Evolutionary conservation across 306 rosid genomes (phyloP).

Genomic region (Benincasa hispida): DNA sequence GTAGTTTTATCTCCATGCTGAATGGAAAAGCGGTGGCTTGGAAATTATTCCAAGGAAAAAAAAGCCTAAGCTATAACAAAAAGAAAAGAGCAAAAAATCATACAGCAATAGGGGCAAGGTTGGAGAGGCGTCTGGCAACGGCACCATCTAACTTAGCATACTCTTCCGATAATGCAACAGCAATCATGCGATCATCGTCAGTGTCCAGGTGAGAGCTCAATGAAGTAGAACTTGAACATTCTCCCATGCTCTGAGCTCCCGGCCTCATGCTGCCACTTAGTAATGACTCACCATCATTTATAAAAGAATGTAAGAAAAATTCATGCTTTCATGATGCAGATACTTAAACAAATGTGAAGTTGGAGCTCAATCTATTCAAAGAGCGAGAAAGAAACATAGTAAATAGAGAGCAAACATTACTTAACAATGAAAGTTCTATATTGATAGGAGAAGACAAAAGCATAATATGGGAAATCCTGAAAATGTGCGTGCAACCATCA

Average conservation of each 20-base stretch:
- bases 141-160: constrained; percentile 65
- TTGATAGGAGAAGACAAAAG: background rate
- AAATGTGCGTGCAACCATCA: too few species aligned
- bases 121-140: constrained; percentile 50
- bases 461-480: background rate
- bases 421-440: background rate
- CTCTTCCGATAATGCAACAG: constrained; percentile 59
- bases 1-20: background rate
- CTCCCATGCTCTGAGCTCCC: constrained; percentile 29
- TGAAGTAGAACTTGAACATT: constrained; percentile 55
- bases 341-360: background rate
- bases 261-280: constrained; percentile 23
- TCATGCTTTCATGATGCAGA: background rate
- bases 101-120: constrained; percentile 63
- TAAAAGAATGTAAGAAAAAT: background rate
- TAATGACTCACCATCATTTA: background rate
- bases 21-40: background rate
- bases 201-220: constrained; percentile 38
- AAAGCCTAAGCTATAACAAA: background rate
- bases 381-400: background rate
- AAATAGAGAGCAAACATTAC: background rate
- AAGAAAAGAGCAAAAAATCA: constrained; percentile 2
- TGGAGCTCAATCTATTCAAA: background rate
- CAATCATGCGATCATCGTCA: constrained; percentile 79
- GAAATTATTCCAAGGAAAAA: background rate